Percentiles rank a stretch among this genome's conserved stretches.
phyloP scores from a whole-genome alignment of 2,329 filamentous ascomycete genomes.

The Exophiala oligosperma region DNA sequence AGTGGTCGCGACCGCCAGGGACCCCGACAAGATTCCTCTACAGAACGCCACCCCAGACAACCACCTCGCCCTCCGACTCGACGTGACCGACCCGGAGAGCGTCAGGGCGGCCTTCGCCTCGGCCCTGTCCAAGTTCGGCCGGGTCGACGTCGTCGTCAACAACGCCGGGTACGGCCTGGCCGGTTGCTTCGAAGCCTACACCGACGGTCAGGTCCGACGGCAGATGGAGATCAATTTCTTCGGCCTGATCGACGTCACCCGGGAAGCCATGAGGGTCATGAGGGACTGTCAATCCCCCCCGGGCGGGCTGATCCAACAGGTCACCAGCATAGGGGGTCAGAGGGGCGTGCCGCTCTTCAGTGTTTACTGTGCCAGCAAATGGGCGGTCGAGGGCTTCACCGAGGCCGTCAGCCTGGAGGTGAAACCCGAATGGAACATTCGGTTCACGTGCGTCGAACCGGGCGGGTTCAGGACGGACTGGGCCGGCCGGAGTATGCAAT shows the following conservation, averaged over 20 bases:
- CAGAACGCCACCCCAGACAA: conserved; percentile 36
- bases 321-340: conserved; percentile 55
- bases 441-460: conserved; percentile 32
- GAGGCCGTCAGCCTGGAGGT: conserved; percentile 49
- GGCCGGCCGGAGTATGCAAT: conserved; percentile 28
- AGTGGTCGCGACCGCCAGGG: conserved; percentile 45
- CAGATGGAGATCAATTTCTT: conserved; percentile 64
- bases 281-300: conserved; percentile 30
- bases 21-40: conserved; percentile 30
- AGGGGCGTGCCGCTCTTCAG: conserved; percentile 37
- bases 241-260: conserved; percentile 56
- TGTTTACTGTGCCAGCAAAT: conserved; percentile 46
- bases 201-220: conserved; percentile 48
- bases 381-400: conserved; percentile 50
- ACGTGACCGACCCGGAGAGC: conserved; percentile 48
- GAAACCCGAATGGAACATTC: conserved; percentile 44
- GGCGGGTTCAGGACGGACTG: conserved; percentile 31
- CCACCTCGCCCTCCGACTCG: conserved; percentile 51
- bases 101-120: conserved; percentile 47
- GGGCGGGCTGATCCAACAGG: conserved; percentile 56
- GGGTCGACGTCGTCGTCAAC: conserved; percentile 61
- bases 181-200: conserved; percentile 55
- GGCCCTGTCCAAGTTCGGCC: conserved; percentile 50
- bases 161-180: conserved; percentile 61
- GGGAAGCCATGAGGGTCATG: conserved; percentile 30